phyloP scores from a whole-genome alignment of 1,139 yeast species.

The Sporopachydermia cereana region DNA sequence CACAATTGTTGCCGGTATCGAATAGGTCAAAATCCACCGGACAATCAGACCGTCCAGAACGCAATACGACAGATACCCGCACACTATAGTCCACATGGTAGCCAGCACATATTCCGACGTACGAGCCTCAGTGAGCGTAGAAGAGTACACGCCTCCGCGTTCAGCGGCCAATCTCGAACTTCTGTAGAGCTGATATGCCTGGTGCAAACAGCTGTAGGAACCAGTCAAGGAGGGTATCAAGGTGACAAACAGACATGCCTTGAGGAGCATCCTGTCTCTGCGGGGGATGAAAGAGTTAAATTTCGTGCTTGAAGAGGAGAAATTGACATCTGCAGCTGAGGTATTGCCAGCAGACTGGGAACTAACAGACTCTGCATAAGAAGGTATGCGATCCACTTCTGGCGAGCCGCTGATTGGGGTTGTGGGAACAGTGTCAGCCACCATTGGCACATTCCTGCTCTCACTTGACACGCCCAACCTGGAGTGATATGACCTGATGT shows the following conservation, averaged over 20 bases:
- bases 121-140: constrained; percentile 40
- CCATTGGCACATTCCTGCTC: background rate
- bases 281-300: constrained; percentile 8
- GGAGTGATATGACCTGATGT: background rate
- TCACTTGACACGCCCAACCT: too few relatives aligned
- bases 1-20: constrained; percentile 77
- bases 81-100: constrained; percentile 75
- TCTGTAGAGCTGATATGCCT: constrained; percentile 12
- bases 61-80: constrained; percentile 73
- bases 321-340: constrained; percentile 1
- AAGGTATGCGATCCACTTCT: constrained; percentile 3
- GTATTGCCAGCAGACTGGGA: background rate
- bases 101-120: constrained; percentile 62
- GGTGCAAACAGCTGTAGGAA: background rate
- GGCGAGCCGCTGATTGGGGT: background rate
- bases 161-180: background rate
- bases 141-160: constrained; percentile 15
- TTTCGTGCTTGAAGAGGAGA: background rate
- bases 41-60: constrained; percentile 85
- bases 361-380: constrained; percentile 3
- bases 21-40: constrained; percentile 83
- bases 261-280: constrained; percentile 7
- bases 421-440: background rate
- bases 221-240: constrained; percentile 5
- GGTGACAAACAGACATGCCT: constrained; percentile 14